Percentiles rank a stretch among this genome's conserved stretches.
phyloP scores from a whole-genome alignment of 257 asterid genomes.

The Scutellaria barbata region DNA sequence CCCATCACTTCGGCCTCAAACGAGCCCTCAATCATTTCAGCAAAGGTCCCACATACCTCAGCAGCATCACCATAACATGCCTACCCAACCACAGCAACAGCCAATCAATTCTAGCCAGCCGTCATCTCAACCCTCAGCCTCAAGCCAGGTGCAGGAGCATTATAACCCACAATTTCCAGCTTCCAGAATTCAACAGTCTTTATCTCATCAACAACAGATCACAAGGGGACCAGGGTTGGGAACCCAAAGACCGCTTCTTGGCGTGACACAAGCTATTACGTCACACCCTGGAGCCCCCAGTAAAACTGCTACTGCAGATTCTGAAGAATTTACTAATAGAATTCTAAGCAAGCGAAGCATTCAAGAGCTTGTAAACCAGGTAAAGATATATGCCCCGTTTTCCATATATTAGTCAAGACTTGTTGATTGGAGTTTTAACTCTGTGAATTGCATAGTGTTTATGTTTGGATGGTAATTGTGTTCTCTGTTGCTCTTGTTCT shows the following conservation, averaged over 20 bases:
- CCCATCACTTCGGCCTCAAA: constrained; percentile 69
- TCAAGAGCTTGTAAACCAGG: constrained; percentile 83
- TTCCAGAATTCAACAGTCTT: constrained; percentile 61
- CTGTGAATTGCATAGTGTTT: neutral
- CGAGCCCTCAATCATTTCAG: constrained; percentile 62
- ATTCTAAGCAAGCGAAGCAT: constrained; percentile 81
- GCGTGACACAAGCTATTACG: constrained; percentile 49
- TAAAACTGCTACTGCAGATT: constrained; percentile 53
- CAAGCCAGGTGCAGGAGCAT: constrained; percentile 65
- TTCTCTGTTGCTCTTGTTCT: constrained; percentile 9
- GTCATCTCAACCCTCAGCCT: constrained; percentile 54
- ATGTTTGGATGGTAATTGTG: constrained; percentile 22
- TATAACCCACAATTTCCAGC: constrained; percentile 58
- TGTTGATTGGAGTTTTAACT: neutral
- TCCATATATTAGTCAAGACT: constrained; percentile 2
- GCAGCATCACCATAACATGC: constrained; percentile 56
- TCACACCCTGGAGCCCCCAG: constrained; percentile 44
- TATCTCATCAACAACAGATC: constrained; percentile 68
- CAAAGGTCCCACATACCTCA: constrained; percentile 68
- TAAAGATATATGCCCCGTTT: constrained; percentile 34
- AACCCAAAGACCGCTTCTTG: constrained; percentile 62
- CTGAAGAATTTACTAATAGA: constrained; percentile 64
- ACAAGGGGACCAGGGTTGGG: constrained; percentile 64
- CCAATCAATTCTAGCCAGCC: constrained; percentile 53
- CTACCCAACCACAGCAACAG: constrained; percentile 57